These are phyloP conservation scores for Termitomyces sp. DNA, from an alignment of 768 basidiomycete species.

Conservation along the genomic window DNA sequence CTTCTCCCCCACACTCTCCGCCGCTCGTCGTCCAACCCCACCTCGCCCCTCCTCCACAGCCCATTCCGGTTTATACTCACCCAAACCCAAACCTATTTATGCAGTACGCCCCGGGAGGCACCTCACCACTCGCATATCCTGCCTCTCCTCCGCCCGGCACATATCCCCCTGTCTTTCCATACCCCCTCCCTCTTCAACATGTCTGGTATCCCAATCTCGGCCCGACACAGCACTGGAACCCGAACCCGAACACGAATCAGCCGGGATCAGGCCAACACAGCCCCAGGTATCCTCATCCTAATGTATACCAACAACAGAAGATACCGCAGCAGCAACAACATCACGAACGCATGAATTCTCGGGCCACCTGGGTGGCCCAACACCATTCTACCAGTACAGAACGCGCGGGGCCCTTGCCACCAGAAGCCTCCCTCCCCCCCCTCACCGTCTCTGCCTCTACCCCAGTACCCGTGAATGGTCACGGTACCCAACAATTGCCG, in stretches of 20 bases:
- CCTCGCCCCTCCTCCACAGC: slow-evolving; percentile 12
- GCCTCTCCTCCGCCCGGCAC: neutral
- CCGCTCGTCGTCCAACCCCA: slow-evolving; percentile 12
- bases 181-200: neutral
- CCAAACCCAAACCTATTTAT: neutral
- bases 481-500: neutral
- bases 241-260: neutral
- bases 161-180: neutral
- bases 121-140: neutral
- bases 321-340: neutral
- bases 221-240: slow-evolving; percentile 2
- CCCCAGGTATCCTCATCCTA: neutral
- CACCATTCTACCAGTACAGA: neutral
- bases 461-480: neutral
- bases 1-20: slow-evolving; percentile 1
- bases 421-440: neutral
- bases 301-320: neutral
- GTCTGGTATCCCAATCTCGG: slow-evolving; percentile 18
- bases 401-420: neutral
- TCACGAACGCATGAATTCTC: neutral
- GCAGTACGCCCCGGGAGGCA: neutral
- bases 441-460: neutral
- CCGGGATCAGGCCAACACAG: neutral
- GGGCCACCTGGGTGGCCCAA: neutral
- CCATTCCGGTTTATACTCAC: slow-evolving; percentile 2